These are phyloP conservation scores for Ocimum tenuiflorum DNA, from an alignment of 257 asterid species.

Conservation along the genomic window DNA sequence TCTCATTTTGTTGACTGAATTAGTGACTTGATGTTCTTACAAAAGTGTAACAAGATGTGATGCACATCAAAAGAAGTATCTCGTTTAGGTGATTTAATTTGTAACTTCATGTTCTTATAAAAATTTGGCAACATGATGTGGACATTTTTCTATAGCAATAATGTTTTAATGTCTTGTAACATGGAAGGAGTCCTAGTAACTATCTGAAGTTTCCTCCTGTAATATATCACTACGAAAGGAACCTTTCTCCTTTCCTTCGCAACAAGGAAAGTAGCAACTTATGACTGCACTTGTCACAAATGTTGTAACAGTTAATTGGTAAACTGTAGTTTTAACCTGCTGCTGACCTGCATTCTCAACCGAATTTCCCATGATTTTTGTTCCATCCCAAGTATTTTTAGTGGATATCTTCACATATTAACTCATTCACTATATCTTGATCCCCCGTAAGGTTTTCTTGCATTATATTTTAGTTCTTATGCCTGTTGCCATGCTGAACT, in stretches of 20 bases:
- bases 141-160: neutral
- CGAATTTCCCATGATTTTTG: neutral
- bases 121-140: neutral
- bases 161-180: neutral
- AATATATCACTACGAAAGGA: neutral
- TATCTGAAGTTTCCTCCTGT: neutral
- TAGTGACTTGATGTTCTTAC: neutral
- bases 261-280: neutral
- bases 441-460: neutral
- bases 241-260: neutral
- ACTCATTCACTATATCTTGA: neutral
- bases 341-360: neutral
- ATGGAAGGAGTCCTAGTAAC: neutral
- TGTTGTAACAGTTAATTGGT: constrained; percentile 3
- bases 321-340: neutral
- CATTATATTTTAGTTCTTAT: neutral
- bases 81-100: neutral
- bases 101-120: neutral
- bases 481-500: neutral
- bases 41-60: neutral
- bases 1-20: neutral
- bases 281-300: neutral
- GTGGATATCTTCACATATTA: neutral
- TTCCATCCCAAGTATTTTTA: neutral
- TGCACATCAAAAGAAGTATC: neutral